These are phyloP conservation scores for Naematelia aurantialba DNA, from an alignment of 768 basidiomycete genomes.

Conservation along the genomic window DNA sequence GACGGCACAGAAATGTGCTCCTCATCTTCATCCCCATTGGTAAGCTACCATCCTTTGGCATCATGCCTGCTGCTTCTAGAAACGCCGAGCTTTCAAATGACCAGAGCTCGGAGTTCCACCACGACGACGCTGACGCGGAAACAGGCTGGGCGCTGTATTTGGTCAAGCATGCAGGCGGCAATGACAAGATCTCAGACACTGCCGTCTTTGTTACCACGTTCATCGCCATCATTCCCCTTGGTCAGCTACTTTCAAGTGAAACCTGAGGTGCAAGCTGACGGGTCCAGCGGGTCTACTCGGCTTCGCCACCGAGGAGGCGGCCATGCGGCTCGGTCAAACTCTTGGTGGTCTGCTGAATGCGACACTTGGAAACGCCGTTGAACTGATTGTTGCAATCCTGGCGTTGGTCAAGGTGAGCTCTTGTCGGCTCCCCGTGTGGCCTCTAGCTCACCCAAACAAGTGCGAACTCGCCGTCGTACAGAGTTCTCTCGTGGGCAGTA, in stretches of 20 bases:
- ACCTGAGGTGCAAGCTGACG: constrained; percentile 2
- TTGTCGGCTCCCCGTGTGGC: not conserved
- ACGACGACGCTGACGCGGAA: not conserved
- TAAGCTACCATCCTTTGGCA: constrained; percentile 8
- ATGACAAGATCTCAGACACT: constrained; percentile 50
- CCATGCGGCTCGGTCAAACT: constrained; percentile 54
- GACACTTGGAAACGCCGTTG: constrained; percentile 58
- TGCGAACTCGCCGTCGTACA: constrained; percentile 60
- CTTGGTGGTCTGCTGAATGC: constrained; percentile 60
- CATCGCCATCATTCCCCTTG: constrained; percentile 57
- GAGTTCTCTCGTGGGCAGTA: constrained; percentile 57
- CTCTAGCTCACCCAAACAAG: constrained; percentile 34
- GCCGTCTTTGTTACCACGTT: constrained; percentile 56
- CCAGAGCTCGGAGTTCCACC: too few species aligned
- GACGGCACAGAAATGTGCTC: constrained; percentile 53
- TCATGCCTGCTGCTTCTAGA: not conserved
- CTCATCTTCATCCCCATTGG: constrained; percentile 56
- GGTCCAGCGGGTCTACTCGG: constrained; percentile 55
- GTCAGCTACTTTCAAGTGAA: constrained; percentile 14
- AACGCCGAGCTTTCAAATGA: too few species aligned
- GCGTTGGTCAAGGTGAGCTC: constrained; percentile 41
- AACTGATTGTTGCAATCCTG: constrained; percentile 55
- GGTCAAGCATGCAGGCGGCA: constrained; percentile 50
- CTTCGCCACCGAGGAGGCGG: constrained; percentile 59
- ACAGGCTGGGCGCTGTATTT: constrained; percentile 55